Percentiles rank a stretch among this genome's conserved stretches.
Conservation (phyloP, 2,329 filamentous ascomycete genomes). For the Lachnellula arida region DNA sequence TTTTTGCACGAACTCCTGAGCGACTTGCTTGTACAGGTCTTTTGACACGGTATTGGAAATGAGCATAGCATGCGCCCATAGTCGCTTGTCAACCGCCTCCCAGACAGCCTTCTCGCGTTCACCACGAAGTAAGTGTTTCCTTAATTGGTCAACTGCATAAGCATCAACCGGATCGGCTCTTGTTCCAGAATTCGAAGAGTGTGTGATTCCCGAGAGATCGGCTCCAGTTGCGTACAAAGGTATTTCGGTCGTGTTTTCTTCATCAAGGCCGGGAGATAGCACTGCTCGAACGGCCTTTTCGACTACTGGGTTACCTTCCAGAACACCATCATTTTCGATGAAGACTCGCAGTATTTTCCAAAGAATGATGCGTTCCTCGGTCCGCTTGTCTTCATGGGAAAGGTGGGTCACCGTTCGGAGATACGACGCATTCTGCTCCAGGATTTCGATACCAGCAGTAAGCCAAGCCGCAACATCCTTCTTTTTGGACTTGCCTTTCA, state of each 20-base stretch:
- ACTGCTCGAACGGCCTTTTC: conserved; percentile 72
- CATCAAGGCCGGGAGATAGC: conserved; percentile 55
- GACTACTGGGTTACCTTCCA: conserved; percentile 69
- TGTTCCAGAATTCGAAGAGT: conserved; percentile 33
- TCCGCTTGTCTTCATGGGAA: conserved; percentile 61
- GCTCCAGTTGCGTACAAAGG: conserved; percentile 35
- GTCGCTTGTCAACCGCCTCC: conserved; percentile 84
- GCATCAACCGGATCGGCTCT: conserved; percentile 65
- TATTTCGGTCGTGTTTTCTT: conserved; percentile 21
- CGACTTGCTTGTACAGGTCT: conserved; percentile 85
- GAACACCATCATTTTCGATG: conserved; percentile 76
- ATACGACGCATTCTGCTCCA: conserved; percentile 53
- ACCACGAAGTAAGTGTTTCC: conserved; percentile 68
- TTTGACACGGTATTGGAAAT: conserved; percentile 74
- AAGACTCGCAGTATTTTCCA: conserved; percentile 83
- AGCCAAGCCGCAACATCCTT: conserved; percentile 88
- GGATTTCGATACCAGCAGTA: conserved; percentile 63
- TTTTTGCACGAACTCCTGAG: conserved; percentile 91
- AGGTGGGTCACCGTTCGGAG: conserved; percentile 44
- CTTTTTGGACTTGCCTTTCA: conserved; percentile 89
- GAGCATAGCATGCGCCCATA: conserved; percentile 96
- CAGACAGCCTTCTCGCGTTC: conserved; percentile 89
- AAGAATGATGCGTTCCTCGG: conserved; percentile 73
- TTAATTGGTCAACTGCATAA: conserved; percentile 65
- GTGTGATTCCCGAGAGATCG: conserved; percentile 37